Evolutionary conservation across 148 eudicot genomes (phyloP), one percentile per base, ranked within the genome.

Genomic region (Pharnaceum exiguum): DNA sequence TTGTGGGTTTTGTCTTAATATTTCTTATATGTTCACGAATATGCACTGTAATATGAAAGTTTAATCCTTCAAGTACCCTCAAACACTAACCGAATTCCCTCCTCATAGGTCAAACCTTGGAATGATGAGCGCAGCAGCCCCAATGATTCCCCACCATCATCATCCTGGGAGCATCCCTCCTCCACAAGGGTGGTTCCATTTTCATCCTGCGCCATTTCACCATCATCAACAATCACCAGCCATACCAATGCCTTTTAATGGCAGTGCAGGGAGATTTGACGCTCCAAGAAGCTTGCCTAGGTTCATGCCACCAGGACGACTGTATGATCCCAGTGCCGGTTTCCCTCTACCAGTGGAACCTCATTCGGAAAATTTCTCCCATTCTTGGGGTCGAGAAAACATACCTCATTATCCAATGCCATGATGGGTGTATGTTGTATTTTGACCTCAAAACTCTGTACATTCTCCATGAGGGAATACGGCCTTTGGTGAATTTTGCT

Each of bases 181-280:
- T 28, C 51, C 73, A 32, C 67, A 69, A 9, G 73, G 73, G 40
- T 69, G 73, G 73, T 16, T 62, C 43, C 73, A 55, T 26, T 55
- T 55, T 62, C 68, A 62, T n/a, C 73, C 37, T 7, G 16, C 67
- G 2, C 55, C 73, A 30, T 69, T 29, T 62, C 57, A 62, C 42
- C 67, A 27, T 39, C 67, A 27, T 51, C 67, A 51, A 10, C 67
- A 62, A 55, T 39, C 68, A 28, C 35, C 73, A 1, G 38, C 62
- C 49, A 18, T 69, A 23, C 62, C 73, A 25, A 47, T 69, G 62
- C 67, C 62, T 32, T 39, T 50, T 19, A 32, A 27, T 40, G 32
- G 21, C 24, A 25, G 42, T 21, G 27, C 37, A 13, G 67, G 67
- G 45, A 69, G 67, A 62, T 46, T 69, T 21, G 73, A 69, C 36